Conservation (phyloP, 768 basidiomycete genomes). For the Mycena capillaripes region DNA sequence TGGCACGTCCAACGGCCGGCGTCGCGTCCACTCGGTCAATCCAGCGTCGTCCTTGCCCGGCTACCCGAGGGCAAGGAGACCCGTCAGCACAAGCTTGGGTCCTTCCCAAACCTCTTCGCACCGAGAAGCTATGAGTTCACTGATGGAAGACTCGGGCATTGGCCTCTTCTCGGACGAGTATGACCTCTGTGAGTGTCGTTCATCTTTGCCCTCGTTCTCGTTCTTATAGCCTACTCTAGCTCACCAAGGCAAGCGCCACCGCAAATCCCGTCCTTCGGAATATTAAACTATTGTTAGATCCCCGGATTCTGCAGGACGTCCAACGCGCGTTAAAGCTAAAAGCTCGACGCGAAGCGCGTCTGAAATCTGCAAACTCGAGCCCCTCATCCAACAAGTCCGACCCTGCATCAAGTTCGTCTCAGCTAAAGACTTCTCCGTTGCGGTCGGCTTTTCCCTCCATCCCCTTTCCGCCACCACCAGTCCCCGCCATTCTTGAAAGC, state of each 20-base stretch:
- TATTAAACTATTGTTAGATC: constrained; percentile 61
- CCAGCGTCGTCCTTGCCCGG: constrained; percentile 37
- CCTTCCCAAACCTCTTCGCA: constrained; percentile 33
- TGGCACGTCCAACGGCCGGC: constrained; percentile 40
- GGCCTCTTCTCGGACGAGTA: constrained; percentile 80
- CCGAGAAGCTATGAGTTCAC: constrained; percentile 36
- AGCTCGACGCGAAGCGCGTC: constrained; percentile 79
- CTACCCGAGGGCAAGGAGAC: constrained; percentile 45
- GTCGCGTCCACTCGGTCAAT: constrained; percentile 46
- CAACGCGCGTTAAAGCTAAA: constrained; percentile 82
- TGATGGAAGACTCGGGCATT: constrained; percentile 51
- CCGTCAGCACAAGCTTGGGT: constrained; percentile 38
- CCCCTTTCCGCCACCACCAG: constrained; percentile 38
- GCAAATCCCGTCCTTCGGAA: background rate
- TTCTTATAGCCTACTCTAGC: constrained; percentile 55
- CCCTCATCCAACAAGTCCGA: constrained; percentile 43
- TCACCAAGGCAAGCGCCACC: constrained; percentile 73
- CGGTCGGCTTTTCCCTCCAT: constrained; percentile 34
- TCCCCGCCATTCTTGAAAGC: constrained; percentile 28
- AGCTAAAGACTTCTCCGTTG: constrained; percentile 37
- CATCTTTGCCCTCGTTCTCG: background rate
- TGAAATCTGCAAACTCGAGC: constrained; percentile 47
- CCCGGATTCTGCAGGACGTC: constrained; percentile 85
- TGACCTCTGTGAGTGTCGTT: constrained; percentile 72
- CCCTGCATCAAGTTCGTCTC: constrained; percentile 41